Conservation (phyloP, 148 eudicot species). For the Bassia scoparia region DNA sequence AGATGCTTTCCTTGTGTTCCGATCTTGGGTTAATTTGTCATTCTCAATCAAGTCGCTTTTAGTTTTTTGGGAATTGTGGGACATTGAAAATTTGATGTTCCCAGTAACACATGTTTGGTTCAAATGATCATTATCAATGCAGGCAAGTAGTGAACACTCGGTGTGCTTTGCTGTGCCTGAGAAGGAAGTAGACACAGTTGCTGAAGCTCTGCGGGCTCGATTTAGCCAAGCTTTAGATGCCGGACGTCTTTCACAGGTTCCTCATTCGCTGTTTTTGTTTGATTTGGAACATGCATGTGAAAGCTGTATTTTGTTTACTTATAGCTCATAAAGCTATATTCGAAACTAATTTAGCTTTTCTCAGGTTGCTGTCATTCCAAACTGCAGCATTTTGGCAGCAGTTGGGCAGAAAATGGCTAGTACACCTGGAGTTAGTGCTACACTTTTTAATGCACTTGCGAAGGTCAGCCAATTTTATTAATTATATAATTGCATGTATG, state of each 20-base stretch:
- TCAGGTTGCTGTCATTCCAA: slow-evolving; percentile 85
- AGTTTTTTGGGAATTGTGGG: not conserved
- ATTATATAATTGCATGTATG: not conserved
- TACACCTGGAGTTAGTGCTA: slow-evolving; percentile 98
- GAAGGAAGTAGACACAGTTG: slow-evolving; percentile 85
- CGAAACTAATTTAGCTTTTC: slow-evolving; percentile 23
- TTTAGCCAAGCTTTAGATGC: slow-evolving; percentile 86
- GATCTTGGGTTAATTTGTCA: not conserved
- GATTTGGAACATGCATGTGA: slow-evolving; percentile 4
- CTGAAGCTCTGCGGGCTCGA: slow-evolving; percentile 73
- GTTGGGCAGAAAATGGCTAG: slow-evolving; percentile 99
- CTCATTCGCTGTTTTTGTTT: not conserved
- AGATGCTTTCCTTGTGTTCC: not conserved
- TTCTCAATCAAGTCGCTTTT: not conserved
- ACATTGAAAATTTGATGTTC: not conserved
- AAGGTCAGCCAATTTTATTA: slow-evolving; percentile 49
- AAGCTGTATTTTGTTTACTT: not conserved
- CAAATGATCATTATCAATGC: slow-evolving; percentile 27
- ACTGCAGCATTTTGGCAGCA: slow-evolving; percentile 94
- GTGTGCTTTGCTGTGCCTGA: slow-evolving; percentile 99
- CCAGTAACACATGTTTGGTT: not conserved
- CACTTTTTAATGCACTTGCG: slow-evolving; percentile 85
- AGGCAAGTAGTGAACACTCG: slow-evolving; percentile 99
- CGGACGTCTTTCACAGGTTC: slow-evolving; percentile 97
- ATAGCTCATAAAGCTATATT: not conserved